Evolutionary conservation across 75 land plant genomes (phyloP).

Genomic region (Azolla pinnata): DNA sequence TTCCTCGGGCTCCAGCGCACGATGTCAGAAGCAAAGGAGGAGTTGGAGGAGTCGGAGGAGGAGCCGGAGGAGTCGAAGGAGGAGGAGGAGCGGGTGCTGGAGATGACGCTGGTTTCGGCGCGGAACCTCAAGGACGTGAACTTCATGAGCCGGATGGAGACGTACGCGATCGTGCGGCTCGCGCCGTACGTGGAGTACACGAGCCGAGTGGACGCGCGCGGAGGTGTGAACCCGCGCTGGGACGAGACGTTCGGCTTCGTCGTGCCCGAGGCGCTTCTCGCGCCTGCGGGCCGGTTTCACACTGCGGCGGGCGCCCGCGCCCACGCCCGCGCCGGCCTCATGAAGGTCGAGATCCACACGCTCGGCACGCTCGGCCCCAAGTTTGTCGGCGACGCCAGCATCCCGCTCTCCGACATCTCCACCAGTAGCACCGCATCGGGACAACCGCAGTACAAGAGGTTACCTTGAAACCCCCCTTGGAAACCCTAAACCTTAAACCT

Average conservation of each 20-base stretch:
- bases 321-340: not conserved
- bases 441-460: too few relatives aligned
- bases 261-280: not conserved
- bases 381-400: not conserved
- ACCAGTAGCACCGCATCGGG: too few relatives aligned
- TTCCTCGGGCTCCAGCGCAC: too few relatives aligned
- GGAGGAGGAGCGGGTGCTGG: not conserved
- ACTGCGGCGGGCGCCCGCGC: too few relatives aligned
- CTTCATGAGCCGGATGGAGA: not conserved
- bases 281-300: too few relatives aligned
- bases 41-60: too few relatives aligned
- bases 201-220: not conserved
- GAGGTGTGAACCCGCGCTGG: not conserved
- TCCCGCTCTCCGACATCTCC: not conserved
- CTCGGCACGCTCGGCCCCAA: not conserved
- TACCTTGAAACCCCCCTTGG: too few relatives aligned
- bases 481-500: too few relatives aligned
- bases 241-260: not conserved
- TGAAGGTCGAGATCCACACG: not conserved
- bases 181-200: slow-evolving; percentile 1
- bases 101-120: not conserved
- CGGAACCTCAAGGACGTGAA: not conserved
- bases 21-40: too few relatives aligned
- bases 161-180: not conserved
- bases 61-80: too few relatives aligned